phyloP scores from a whole-genome alignment of 148 eudicot species.

The Drosera capensis region DNA sequence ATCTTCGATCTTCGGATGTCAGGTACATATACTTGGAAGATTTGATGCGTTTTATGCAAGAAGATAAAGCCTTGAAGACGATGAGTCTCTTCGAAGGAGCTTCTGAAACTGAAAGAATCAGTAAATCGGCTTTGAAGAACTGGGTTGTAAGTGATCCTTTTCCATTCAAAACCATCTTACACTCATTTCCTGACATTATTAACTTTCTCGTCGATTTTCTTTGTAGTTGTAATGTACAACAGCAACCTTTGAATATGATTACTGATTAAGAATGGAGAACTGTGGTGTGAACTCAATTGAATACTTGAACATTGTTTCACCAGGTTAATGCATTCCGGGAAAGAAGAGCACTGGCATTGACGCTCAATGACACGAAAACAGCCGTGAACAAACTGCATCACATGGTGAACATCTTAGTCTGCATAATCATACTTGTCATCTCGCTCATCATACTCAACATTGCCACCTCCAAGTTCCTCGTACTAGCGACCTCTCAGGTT shows the following conservation, averaged over 20 bases:
- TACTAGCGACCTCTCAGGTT: constrained; percentile 56
- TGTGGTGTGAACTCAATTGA: not conserved
- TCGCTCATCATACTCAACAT: constrained; percentile 28
- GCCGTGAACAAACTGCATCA: constrained; percentile 76
- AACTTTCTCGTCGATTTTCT: too few relatives aligned
- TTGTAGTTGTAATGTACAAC: too few relatives aligned
- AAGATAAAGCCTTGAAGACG: constrained; percentile 55
- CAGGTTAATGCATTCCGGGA: constrained; percentile 70
- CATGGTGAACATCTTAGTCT: constrained; percentile 48
- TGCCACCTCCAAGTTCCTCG: constrained; percentile 29
- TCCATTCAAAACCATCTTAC: not conserved
- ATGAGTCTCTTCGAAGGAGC: constrained; percentile 47
- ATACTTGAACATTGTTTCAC: too few relatives aligned
- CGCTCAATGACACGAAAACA: constrained; percentile 76
- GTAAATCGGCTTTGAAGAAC: constrained; percentile 48
- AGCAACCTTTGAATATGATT: too few relatives aligned
- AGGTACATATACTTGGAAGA: constrained; percentile 54
- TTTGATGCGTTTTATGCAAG: constrained; percentile 52
- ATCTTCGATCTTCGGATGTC: not conserved
- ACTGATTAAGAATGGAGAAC: not conserved
- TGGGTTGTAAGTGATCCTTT: constrained; percentile 60
- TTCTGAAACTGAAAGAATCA: constrained; percentile 35
- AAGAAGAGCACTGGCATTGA: constrained; percentile 65
- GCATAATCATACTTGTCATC: constrained; percentile 23
- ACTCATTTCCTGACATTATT: too few relatives aligned